A percentile compares a stretch with the other conserved stretches of the same genome.
Conservation (phyloP, 1,284 basidiomycete species). For the Thecaphora thlaspeos region DNA sequence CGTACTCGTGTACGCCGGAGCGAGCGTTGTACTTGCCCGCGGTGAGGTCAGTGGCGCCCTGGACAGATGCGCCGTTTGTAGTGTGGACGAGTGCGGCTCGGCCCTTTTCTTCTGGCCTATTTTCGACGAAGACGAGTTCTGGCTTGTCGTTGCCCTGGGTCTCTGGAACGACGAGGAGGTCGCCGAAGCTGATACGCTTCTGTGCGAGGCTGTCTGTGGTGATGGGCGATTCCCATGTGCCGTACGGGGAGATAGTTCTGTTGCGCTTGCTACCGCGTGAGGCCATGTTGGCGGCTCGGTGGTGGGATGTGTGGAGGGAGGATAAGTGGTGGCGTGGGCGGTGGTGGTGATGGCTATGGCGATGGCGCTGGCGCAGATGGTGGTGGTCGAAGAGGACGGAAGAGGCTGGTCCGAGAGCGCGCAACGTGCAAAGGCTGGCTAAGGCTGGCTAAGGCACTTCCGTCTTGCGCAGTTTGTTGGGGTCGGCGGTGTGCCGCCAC, state of each 20-base stretch:
- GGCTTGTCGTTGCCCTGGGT: constrained; percentile 31
- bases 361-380: no score
- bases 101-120: constrained; percentile 66
- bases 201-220: constrained; percentile 64
- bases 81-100: constrained; percentile 65
- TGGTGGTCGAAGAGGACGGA: no score
- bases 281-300: no score
- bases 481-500: no score
- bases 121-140: constrained; percentile 67
- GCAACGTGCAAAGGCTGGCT: no score
- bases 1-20: constrained; percentile 50
- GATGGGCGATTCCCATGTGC: constrained; percentile 64
- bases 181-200: constrained; percentile 54
- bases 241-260: constrained; percentile 43
- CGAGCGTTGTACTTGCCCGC: constrained; percentile 31
- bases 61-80: constrained; percentile 52
- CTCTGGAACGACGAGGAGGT: constrained; percentile 18
- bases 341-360: no score
- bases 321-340: no score
- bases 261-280: no score
- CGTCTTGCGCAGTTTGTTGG: no score
- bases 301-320: no score
- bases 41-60: constrained; percentile 19
- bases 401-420: no score
- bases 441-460: no score